These are phyloP conservation scores for Aspergillus sp. DNA, from an alignment of 2,329 filamentous ascomycete genomes.

Conservation along the genomic window DNA sequence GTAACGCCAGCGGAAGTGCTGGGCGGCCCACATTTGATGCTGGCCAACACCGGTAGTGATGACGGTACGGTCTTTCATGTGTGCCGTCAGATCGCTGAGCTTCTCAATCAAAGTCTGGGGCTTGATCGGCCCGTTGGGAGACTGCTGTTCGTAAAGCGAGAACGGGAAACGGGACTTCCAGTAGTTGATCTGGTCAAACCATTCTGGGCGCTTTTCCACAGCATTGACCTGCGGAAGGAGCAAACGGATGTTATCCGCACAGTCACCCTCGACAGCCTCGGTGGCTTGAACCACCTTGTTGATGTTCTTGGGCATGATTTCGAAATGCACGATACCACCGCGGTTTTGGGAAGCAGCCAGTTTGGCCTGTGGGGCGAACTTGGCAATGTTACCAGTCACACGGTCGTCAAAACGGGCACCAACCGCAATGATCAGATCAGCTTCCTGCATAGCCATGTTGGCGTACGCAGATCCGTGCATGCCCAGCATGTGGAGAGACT, in stretches of 20 bases:
- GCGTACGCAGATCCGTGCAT: conserved; percentile 98
- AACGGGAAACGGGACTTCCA: conserved; percentile 94
- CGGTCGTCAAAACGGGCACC: conserved; percentile 94
- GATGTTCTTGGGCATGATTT: conserved; percentile 99
- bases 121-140: conserved; percentile 74
- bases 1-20: conserved; percentile 90
- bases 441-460: conserved; percentile 96
- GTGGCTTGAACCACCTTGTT: conserved; percentile 98
- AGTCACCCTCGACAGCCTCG: conserved; percentile 90
- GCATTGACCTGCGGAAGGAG: conserved; percentile 65
- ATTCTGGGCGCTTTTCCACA: conserved; percentile 63
- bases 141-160: conserved; percentile 68
- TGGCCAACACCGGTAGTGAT: conserved; percentile 94
- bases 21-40: conserved; percentile 98
- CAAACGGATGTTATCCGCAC: conserved; percentile 65
- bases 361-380: conserved; percentile 84
- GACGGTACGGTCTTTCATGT: conserved; percentile 74
- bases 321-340: conserved; percentile 94
- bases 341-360: conserved; percentile 73
- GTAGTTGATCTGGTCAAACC: conserved; percentile 79
- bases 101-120: conserved; percentile 88
- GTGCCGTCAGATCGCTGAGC: conserved; percentile 71
- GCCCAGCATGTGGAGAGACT: conserved; percentile 94
- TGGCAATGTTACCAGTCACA: conserved; percentile 70
- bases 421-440: conserved; percentile 89